Base-by-base conservation (phyloP, 129 eudicot genomes). In the Gnaphalium uliginosum region DNA sequence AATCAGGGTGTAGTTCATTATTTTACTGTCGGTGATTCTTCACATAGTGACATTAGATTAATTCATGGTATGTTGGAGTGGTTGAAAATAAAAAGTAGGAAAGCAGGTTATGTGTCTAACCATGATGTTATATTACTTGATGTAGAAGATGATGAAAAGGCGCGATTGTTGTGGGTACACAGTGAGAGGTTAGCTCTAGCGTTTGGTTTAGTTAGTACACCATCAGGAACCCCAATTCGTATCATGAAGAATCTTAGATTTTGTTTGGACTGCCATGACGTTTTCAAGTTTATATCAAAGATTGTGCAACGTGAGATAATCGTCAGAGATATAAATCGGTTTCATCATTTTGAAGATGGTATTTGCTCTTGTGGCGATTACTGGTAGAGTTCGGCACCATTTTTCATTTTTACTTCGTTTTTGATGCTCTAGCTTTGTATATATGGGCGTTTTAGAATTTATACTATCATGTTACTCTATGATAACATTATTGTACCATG, bases 171-270 rank as follows among this genome's bases (percentile, higher is more conserved):
- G 74, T 91, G 97, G 97, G 81, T 82, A 33, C 97, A 91, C 21
- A 88, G 97, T 81, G 97, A 91, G 66, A 76, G 95, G 74, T 65
- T 91, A 57, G 97, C 95, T 79, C 58, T 91, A 50, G 91, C 97
- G 4, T 91, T 84, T 80, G 95, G 87, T 48, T 82, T 91, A 22
- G 63, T 91, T 43, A 73, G 84, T 58, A 74, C 70, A 50, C 95
- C 92, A 23, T 43, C 72, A 24, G 88, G 90, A 64, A 70, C 84
- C 77, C 84, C 92, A 8, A 83, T 91, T 60, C 85, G 97, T 17
- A 91, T 91, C 6, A 89, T 91, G 25, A 91, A 91, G 75, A 91
- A 91, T 83, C 92, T 91, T 22, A 81, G 95, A n/a, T 86, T 91
- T 53, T 91, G 97, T 81, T 66, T 73, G 60, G 97, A 91, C 78